Evolutionary conservation across 257 asterid species (phyloP), one percentile per base, ranked within the genome.

Genomic region (Oldenlandia corymbosa): DNA sequence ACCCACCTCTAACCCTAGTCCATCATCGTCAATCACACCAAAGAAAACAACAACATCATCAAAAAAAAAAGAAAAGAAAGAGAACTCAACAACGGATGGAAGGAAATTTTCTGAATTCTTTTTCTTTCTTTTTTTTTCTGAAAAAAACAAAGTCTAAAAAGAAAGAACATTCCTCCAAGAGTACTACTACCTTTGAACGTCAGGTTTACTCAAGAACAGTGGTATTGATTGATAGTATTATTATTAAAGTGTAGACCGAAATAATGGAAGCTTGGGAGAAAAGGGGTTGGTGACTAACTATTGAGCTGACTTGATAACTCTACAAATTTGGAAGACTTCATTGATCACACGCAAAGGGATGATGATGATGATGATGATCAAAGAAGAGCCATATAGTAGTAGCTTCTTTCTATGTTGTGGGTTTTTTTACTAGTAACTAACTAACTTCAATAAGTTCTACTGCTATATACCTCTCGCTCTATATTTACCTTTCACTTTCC

Each of bases 1-100:
- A 8, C 77, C 60, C 67, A 82, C 68, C 56, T 80, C 89, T 75
- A 84, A 84, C 91, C 95, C 95, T 86, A 84, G 64, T 64, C 48
- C 62, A 60, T n/a, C n/a, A n/a, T n/a, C n/a, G n/a, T n/a, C 4
- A 14, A 37, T 31, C 47, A 8, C 48, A 34, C 24, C 50, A 30
- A 9, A 10, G n/a, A 51, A 52, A 72, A 34, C 39, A 34, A 34
- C 9, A 34, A 34, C 6, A 3, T 34, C n/a, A n/a, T 34, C 12
- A 12, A 43, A 28, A 45, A 5, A 7, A 6, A n/a, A 42, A 20
- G 62, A 60, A 7, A 23, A 43, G 9, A 3, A 3, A 34, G 4
- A 3, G 9, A 4, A 34, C 39, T 34, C 9, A 4, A 34, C 39
- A 45, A 32, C 3, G 43, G 30, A 12, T 21, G 48, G 1, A 4